phyloP scores from a whole-genome alignment of 129 eudicot species.

The Smallanthus sonchifolius region DNA sequence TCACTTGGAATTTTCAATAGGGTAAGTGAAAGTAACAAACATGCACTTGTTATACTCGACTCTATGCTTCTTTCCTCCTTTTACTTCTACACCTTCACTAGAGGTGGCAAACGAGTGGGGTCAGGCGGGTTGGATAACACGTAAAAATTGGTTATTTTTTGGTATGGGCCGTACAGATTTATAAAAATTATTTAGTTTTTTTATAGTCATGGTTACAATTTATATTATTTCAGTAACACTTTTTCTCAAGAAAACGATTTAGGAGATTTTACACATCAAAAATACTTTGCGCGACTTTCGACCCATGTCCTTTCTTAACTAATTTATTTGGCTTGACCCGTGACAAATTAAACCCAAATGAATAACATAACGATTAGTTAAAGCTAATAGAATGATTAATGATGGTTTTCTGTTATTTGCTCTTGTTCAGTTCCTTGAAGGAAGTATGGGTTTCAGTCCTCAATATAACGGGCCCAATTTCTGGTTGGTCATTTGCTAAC shows the following conservation, averaged over 20 bases:
- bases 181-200: background rate
- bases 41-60: background rate
- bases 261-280: background rate
- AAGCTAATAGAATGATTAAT: background rate
- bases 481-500: constrained; percentile 89
- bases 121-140: background rate
- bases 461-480: constrained; percentile 90
- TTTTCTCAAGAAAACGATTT: background rate
- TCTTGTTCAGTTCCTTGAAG: constrained; percentile 66
- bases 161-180: background rate
- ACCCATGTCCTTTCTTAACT: background rate
- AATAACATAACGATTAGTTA: too few species aligned
- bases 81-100: background rate
- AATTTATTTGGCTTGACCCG: background rate
- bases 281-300: background rate
- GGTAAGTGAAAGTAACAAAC: constrained; percentile 43
- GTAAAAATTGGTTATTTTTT: background rate
- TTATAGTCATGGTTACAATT: background rate
- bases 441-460: constrained; percentile 99
- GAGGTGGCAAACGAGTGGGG: background rate
- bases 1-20: constrained; percentile 70
- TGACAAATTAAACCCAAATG: background rate
- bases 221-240: background rate
- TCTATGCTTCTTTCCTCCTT: background rate
- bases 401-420: constrained; percentile 1